Evolutionary conservation across 192 early-diverging fungal species (phyloP).

Genomic region (Endogone sp.): DNA sequence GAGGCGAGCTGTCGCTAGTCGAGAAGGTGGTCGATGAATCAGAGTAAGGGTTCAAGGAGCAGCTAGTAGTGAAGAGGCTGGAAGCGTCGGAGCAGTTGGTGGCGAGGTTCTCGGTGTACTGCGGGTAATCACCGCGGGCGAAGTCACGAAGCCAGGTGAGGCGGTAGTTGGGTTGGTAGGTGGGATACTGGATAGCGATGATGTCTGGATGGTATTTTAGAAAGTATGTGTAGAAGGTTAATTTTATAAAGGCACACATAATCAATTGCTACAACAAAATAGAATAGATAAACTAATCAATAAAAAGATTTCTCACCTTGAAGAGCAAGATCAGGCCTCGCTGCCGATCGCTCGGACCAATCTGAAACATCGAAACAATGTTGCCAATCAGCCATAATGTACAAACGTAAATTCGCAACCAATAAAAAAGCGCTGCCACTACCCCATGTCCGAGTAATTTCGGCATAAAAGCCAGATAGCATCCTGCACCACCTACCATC

Average conservation of each 20-base stretch:
- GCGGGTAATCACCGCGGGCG: background rate
- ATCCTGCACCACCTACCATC: background rate
- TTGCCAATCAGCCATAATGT: background rate
- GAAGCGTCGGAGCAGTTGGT: background rate
- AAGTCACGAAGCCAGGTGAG: slow-evolving; percentile 14
- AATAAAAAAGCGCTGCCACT: too few relatives aligned
- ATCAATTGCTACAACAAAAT: too few relatives aligned
- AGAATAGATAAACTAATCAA: too few relatives aligned
- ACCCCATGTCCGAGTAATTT: too few relatives aligned
- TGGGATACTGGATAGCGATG: slow-evolving; percentile 24
- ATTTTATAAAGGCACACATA: too few relatives aligned
- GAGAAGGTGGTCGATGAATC: background rate
- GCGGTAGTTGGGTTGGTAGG: slow-evolving; percentile 8
- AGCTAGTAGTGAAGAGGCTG: background rate
- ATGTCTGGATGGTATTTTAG: too few relatives aligned
- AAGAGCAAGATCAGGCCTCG: slow-evolving; percentile 19
- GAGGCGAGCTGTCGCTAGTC: background rate
- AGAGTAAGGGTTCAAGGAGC: background rate
- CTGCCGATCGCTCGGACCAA: slow-evolving; percentile 11
- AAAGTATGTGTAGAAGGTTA: too few relatives aligned
- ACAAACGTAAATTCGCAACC: background rate
- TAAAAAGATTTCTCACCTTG: slow-evolving; percentile 4
- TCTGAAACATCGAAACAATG: background rate
- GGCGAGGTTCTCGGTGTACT: background rate
- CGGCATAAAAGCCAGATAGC: too few relatives aligned